Base-by-base conservation (phyloP, 768 basidiomycete species). In the Suillus lakei region DNA sequence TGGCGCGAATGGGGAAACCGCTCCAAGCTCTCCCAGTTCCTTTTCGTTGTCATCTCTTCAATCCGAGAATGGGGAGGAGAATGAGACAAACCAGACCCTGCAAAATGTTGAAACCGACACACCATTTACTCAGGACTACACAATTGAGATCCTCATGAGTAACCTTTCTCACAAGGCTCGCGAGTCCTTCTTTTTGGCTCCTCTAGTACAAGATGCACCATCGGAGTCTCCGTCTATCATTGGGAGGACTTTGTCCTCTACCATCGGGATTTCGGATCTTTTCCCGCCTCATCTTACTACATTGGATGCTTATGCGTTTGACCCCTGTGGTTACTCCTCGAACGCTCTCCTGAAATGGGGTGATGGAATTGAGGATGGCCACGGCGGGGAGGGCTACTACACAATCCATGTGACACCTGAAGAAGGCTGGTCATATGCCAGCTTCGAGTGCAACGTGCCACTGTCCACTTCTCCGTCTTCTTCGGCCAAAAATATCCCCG, bases 331-430 rank as follows among this genome's bases (percentile, higher is more conserved):
- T 30, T 99, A 98, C 75, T 95, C 93, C 4, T 91, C 93, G 67
- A 99, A 99, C 75, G 95, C 95, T 12, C 88, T 99, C 13, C 82
- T 88, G 71, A 88, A 83, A 74, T 93, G 86, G 87, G 83, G 81
- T 18, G 73, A 69, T 55, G 59, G 44, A 16, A 67, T 64, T 34
- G 63, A 75, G 63, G 71, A 77, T 41, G 68, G 63, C 38, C 64
- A 67, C 26, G 62, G 56, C 26, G 88, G 88, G 18, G 98, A 98
- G 77, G 95, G 97, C 44, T 99, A 99, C 78, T 98, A 94, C 76
- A 98, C 95, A 8, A 97, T 99, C 63, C 98, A 99, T 76, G 97
- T 99, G 66, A 99, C 98, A 0, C 98, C 98, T 32, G 98, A 99
- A 78, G 90, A 93, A 71, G 97, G 93, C 63, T 99, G 95, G 92